These are phyloP conservation scores for Amanita rubescens DNA, from an alignment of 768 basidiomycete genomes.

Conservation along the genomic window DNA sequence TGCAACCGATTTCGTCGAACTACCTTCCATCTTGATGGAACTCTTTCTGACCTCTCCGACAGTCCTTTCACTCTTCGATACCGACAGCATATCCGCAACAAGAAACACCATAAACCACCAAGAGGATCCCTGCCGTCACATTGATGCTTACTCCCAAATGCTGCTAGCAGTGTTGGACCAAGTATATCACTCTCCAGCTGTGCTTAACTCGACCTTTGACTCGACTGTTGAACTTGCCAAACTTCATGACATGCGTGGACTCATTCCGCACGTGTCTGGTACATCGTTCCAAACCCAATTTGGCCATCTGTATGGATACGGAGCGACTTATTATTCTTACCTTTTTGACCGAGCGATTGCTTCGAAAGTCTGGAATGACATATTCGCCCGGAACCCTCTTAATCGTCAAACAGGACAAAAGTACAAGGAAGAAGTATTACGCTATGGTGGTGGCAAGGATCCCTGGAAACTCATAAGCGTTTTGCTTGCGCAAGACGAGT, in stretches of 20 bases:
- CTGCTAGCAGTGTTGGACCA: constrained; percentile 87
- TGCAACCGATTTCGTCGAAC: constrained; percentile 96
- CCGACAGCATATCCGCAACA: constrained; percentile 35
- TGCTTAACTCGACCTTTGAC: constrained; percentile 51
- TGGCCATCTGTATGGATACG: constrained; percentile 92
- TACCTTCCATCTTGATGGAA: constrained; percentile 98
- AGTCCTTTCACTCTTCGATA: constrained; percentile 75
- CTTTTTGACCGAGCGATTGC: constrained; percentile 96
- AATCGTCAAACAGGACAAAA: constrained; percentile 70
- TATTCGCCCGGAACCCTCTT: constrained; percentile 67
- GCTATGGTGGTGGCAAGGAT: constrained; percentile 82
- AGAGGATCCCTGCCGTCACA: constrained; percentile 67
- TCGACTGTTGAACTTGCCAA: constrained; percentile 60
- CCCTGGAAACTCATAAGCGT: constrained; percentile 90
- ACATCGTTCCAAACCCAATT: constrained; percentile 97
- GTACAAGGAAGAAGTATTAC: constrained; percentile 69
- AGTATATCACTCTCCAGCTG: constrained; percentile 72
- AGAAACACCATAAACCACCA: constrained; percentile 58
- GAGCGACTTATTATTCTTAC: constrained; percentile 97
- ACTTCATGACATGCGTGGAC: constrained; percentile 60
- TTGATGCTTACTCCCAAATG: constrained; percentile 90
- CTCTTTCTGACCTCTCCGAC: constrained; percentile 84
- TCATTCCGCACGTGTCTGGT: constrained; percentile 76
- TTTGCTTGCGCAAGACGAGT: constrained; percentile 53
- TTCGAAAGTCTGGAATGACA: constrained; percentile 74